Conservation (phyloP, 768 basidiomycete genomes). For the Tricholoma sp. region DNA sequence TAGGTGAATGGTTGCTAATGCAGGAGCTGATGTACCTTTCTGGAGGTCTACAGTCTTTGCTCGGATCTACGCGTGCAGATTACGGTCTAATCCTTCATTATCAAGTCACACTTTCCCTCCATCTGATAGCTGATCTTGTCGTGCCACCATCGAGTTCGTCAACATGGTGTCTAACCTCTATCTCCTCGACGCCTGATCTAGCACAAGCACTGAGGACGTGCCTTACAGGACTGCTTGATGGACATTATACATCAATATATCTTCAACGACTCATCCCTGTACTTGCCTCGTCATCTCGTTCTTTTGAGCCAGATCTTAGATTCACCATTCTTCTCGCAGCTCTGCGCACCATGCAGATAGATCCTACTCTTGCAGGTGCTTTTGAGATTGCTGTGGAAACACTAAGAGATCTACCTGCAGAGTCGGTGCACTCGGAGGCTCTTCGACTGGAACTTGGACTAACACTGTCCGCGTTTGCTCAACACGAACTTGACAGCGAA, state of each 20-base stretch:
- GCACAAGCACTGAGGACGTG: conserved; percentile 34
- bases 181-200: conserved; percentile 40
- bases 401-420: conserved; percentile 7
- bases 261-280: conserved; percentile 35
- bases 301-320: conserved; percentile 25
- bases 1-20: conserved; percentile 67
- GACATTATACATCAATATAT: conserved; percentile 38
- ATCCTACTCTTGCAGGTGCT: conserved; percentile 18
- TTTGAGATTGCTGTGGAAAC: neutral
- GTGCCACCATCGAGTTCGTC: conserved; percentile 31
- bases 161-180: conserved; percentile 37
- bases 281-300: conserved; percentile 19
- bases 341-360: conserved; percentile 25
- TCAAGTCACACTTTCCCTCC: conserved; percentile 44
- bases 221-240: conserved; percentile 43
- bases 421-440: conserved; percentile 20
- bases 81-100: conserved; percentile 38
- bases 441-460: conserved; percentile 31
- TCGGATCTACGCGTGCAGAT: conserved; percentile 22
- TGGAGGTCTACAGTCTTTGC: conserved; percentile 31
- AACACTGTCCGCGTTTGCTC: conserved; percentile 24
- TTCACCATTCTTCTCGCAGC: conserved; percentile 27
- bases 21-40: conserved; percentile 56
- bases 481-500: conserved; percentile 27
- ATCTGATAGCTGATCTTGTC: conserved; percentile 43